These are phyloP conservation scores for Eremothecium cymbalariae DNA, from an alignment of 1,139 yeast genomes.

Conservation along the genomic window DNA sequence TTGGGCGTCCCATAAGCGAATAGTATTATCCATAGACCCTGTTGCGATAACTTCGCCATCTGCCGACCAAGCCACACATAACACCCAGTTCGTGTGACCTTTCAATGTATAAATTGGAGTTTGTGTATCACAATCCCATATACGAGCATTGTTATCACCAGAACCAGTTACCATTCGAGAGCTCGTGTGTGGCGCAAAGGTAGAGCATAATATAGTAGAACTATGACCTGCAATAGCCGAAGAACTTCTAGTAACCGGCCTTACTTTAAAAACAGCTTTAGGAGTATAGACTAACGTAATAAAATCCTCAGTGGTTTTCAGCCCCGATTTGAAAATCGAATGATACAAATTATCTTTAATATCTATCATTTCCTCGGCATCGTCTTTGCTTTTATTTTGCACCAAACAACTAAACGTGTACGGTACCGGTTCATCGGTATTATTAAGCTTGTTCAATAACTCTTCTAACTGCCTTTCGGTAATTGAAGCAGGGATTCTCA, in stretches of 20 bases:
- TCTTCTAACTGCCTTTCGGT: constrained; percentile 83
- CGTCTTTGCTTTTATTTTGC: constrained; percentile 36
- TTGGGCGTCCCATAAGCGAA: constrained; percentile 77
- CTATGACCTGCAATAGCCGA: constrained; percentile 96
- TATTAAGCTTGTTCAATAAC: constrained; percentile 66
- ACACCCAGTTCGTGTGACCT: constrained; percentile 92
- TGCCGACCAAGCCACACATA: constrained; percentile 91
- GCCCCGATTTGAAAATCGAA: constrained; percentile 77
- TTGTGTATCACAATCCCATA: constrained; percentile 96
- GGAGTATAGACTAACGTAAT: constrained; percentile 89
- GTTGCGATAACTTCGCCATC: constrained; percentile 89
- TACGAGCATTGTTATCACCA: constrained; percentile 94
- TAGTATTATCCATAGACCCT: constrained; percentile 89
- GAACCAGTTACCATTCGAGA: constrained; percentile 90
- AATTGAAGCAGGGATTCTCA: constrained; percentile 87
- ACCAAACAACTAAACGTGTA: constrained; percentile 70
- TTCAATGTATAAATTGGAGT: constrained; percentile 73
- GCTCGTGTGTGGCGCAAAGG: constrained; percentile 86
- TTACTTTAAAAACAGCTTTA: constrained; percentile 87
- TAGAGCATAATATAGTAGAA: constrained; percentile 81
- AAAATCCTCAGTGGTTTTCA: constrained; percentile 87
- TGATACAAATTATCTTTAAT: constrained; percentile 68
- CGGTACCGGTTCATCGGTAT: constrained; percentile 78
- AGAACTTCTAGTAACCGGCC: constrained; percentile 82
- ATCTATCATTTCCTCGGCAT: constrained; percentile 45